Base-by-base conservation (phyloP, 129 eudicot genomes). In the Flaveria bidentis region DNA sequence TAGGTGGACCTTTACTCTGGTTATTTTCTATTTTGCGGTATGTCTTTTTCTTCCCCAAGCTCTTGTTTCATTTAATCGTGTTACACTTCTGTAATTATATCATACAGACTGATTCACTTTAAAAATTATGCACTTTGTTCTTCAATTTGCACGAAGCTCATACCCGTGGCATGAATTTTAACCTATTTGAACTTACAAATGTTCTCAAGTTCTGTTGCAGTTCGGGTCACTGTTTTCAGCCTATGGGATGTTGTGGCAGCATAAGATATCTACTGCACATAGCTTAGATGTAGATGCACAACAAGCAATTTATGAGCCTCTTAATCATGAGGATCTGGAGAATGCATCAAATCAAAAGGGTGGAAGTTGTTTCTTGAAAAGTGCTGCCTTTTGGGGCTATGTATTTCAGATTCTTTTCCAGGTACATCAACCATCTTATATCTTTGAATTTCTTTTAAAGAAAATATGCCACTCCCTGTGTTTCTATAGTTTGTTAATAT, bases 1-100 rank as follows among this genome's bases (percentile, higher is more conserved):
- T 88, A 94, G 98, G 92, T 94, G 96, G 97, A 94, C 98, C 55
- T 86, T 87, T 56, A 78, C 83, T 9, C 84, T 94, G 75, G 92
- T 89, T 72, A 89, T 91, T 60, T 65, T 91, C 72, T 94, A 94
- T 81, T 93, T 94, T 71, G 97, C 83, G 97, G 97, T 94, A 91
- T 62, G 88, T 77, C 8, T 76, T 52, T 46, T 73, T 6, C 39
- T 41, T 73, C 41, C 9, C 42, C 51, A 9, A 60, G 62, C 62
- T 45, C 61, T 69, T 17, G 25, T 50, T 61, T 17, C 49, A 49
- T 9, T 49, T 17, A 67, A 47, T 28, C 15, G 11, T 49, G 51
- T 42, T 49, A 47, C 44, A 22, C 44, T 60, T 78, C 67, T 56
- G 13, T 52, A 53, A 4, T 64, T 64, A 44, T 72, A 30, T 58